These are phyloP conservation scores for Xylariales sp. DNA, from an alignment of 2,329 filamentous ascomycete genomes.

Conservation along the genomic window DNA sequence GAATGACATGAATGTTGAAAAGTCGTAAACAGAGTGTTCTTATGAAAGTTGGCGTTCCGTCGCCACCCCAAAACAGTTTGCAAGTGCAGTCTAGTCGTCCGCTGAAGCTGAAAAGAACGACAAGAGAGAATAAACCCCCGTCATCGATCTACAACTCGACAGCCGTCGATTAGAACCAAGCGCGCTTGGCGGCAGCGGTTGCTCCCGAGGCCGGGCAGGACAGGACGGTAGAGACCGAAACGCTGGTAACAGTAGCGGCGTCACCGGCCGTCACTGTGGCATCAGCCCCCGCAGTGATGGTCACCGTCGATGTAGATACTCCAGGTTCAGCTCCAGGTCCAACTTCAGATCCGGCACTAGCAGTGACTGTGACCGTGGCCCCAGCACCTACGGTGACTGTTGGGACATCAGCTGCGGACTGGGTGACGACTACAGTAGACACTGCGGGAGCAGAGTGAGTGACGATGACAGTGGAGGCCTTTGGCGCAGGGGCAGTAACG, in stretches of 20 bases:
- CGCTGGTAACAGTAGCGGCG: not conserved
- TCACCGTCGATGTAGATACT: conserved; percentile 13
- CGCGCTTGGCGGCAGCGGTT: conserved; percentile 1
- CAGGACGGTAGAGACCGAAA: too few species aligned
- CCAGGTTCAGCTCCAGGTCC: conserved; percentile 11
- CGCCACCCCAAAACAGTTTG: not conserved
- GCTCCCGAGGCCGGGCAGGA: too few species aligned
- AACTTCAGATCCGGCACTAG: conserved; percentile 5
- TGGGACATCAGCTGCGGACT: conserved; percentile 9
- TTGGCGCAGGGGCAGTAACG: too few species aligned
- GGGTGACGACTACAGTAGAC: not conserved
- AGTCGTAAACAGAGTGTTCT: not conserved
- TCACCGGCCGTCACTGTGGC: conserved; percentile 6
- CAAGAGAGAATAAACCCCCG: too few species aligned
- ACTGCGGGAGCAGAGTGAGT: not conserved
- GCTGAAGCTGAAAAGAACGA: not conserved
- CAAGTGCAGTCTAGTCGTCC: not conserved
- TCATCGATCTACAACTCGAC: too few species aligned
- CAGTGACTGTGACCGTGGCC: conserved; percentile 12
- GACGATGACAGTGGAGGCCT: conserved; percentile 5
- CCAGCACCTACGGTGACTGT: conserved; percentile 12
- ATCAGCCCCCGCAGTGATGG: conserved; percentile 5
- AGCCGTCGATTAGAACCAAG: too few species aligned
- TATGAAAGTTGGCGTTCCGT: not conserved
- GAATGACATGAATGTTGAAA: not conserved